phyloP scores from a whole-genome alignment of 495 filamentous ascomycete genomes.

The Hypoxylon perforatum region DNA sequence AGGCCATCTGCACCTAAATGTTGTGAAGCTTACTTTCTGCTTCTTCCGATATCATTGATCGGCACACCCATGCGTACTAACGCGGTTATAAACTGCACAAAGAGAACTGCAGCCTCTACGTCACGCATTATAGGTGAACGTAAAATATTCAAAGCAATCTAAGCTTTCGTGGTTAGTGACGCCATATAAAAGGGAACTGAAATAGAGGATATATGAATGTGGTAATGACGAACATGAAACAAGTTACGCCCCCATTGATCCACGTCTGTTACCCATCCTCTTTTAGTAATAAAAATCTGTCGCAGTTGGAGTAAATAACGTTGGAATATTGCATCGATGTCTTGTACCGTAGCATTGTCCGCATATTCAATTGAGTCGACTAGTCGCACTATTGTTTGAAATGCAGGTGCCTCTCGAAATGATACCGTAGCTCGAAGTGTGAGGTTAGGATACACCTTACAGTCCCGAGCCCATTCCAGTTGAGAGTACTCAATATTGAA shows the following conservation, averaged over 20 bases:
- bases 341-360: background rate
- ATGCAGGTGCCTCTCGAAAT: background rate
- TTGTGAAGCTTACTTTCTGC: no score
- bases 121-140: background rate
- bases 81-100: background rate
- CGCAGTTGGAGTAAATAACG: slow-evolving; percentile 4
- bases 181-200: background rate
- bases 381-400: background rate
- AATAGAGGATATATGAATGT: background rate
- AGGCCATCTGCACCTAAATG: no score
- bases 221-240: slow-evolving; percentile 10
- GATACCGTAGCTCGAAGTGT: slow-evolving; percentile 13
- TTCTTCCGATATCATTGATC: slow-evolving; percentile 10
- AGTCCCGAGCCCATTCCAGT: slow-evolving; percentile 6
- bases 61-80: slow-evolving; percentile 11
- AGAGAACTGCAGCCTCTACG: background rate
- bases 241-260: background rate
- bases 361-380: background rate
- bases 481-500: slow-evolving; percentile 6
- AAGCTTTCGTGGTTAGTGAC: background rate
- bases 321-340: background rate
- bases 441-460: slow-evolving; percentile 12
- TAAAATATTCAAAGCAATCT: background rate
- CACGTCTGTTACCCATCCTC: slow-evolving; percentile 21
- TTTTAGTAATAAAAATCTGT: slow-evolving; percentile 2